Evolutionary conservation across 495 filamentous ascomycete genomes (phyloP), one percentile per base, ranked within the genome.

Genomic region (Lasiosphaeria miniovina): DNA sequence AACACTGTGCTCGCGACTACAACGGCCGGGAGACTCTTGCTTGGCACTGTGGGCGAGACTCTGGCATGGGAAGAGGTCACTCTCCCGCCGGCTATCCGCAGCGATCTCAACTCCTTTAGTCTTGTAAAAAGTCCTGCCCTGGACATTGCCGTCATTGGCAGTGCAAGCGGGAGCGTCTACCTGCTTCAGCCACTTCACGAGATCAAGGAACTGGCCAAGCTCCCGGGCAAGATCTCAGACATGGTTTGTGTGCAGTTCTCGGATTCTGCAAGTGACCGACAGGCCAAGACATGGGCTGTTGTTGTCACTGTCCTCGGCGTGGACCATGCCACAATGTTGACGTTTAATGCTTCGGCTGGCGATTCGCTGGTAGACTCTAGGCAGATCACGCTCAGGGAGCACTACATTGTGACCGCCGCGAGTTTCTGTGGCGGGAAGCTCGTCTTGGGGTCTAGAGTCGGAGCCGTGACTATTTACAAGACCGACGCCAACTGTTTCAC

Each of bases 381-480:
- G 59, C 48, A 49, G 6, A 59, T 71, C 62, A 56, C 54, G 58
- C 62, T 65, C 15, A 46, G 41, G 11, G 55, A 65, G 6, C 52
- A 61, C 58, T 71, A 63, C 55, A 61, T 69, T 35, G 49, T 67
- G 40, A 72, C 70, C 0, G 61, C 71, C 38, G 71, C 75, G 1
- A 59, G 76, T 6, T 68, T 74, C 14, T 63, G 72, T 38, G 66
- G 72, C 0, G 55, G 72, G 35, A 75, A 80, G 48, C 68, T 92
- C n/a, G 66, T 88, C 32, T 65, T 96, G 1, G 93, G 93, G 4
- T 89, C 88, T 7, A 80, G 88, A 12, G 66, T 65, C 1, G 68
- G 69, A 12, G 64, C 65, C 15, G 31, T 67, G 4, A 64, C 77
- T 10, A 58, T 71, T 33, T 62, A 64, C 45, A 62, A 66, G 31